Percentiles rank a stretch among this genome's conserved stretches.
Evolutionary conservation across 192 early-diverging fungal genomes (phyloP).

Genomic region (Backusella psychrophila): DNA sequence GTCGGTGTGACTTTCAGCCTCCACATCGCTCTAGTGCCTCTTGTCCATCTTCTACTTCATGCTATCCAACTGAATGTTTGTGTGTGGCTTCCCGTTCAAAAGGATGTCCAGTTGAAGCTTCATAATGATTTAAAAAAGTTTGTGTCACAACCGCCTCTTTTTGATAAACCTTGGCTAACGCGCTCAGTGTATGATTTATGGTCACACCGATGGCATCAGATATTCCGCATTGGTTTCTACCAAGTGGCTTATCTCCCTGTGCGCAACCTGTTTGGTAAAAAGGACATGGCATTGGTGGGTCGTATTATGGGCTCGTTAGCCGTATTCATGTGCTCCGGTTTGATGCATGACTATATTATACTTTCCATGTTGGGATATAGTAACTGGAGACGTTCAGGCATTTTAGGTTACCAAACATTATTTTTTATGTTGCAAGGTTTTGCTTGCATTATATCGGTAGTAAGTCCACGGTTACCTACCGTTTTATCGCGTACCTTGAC

Average conservation of each 20-base stretch:
- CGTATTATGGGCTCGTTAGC: not conserved
- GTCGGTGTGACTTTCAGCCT: not conserved
- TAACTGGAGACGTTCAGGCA: slow-evolving; percentile 2
- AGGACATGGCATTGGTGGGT: not conserved
- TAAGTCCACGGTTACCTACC: not conserved
- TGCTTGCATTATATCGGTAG: not conserved
- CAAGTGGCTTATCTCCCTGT: slow-evolving; percentile 16
- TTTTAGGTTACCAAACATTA: slow-evolving; percentile 18
- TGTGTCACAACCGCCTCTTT: slow-evolving; percentile 12
- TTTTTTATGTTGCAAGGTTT: slow-evolving; percentile 31
- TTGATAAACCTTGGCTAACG: slow-evolving; percentile 22
- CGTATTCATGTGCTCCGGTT: slow-evolving; percentile 19
- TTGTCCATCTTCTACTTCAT: not conserved
- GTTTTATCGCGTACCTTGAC: slow-evolving; percentile 9
- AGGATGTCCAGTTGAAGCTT: not conserved
- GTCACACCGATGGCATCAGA: slow-evolving; percentile 29
- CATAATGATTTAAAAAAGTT: not conserved
- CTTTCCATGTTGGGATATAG: slow-evolving; percentile 17
- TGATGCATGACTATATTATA: slow-evolving; percentile 33
- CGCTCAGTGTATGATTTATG: slow-evolving; percentile 22
- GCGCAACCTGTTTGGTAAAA: slow-evolving; percentile 6
- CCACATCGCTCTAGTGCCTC: not conserved
- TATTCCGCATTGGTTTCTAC: slow-evolving; percentile 22
- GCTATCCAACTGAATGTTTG: not conserved
- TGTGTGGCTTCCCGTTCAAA: not conserved